Evolutionary conservation across 257 asterid species (phyloP), one percentile per base, ranked within the genome.

Genomic region (Plantago major): DNA sequence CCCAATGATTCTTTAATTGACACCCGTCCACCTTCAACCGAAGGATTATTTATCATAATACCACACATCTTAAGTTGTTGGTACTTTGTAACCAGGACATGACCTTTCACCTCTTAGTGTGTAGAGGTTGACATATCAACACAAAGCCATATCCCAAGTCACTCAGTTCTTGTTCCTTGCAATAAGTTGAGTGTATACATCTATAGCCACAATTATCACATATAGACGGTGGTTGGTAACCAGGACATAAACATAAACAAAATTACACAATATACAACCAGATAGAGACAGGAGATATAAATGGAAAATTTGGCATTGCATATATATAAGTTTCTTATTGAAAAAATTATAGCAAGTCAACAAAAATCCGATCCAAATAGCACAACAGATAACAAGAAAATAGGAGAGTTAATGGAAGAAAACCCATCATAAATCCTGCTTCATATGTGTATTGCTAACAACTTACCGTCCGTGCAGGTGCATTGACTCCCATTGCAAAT

Each of bases 401-500:
- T 38, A 8, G 6, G 6, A 3, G 50, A 16, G 42, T 17, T 13
- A 38, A 40, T 12, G 42, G 68, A 51, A 28, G 37, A 55, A 42
- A n/a, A n/a, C 30, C 54, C n/a, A 65, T 22, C 62, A 65, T 33
- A 57, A 17, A 54, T 26, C 30, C n/a, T 49, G 57, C 30, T 46
- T 1, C 26, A 45, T 9, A 56, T 51, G 49, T 11, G 47, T 52
- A 71, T 63, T 42, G 48, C 40, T 42, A 55, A 65, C 42, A 52
- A 76, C 91, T 75, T 75, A 92, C 99, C 68, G 99, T 93, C 85
- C 97, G 81, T 16, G 99, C 97, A 13, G 99, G 99, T 69, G 99
- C 99, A 67, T 93, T 93, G 67, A 93, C 97, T 84, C 99, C 99
- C 99, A 93, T 93, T 48, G 99, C 99, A 79, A 93, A 93, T 74